A percentile compares a stretch with the other conserved stretches of the same genome.
These are phyloP conservation scores for Diaporthe velutina DNA, from an alignment of 2,329 filamentous ascomycete genomes.

Conservation along the genomic window DNA sequence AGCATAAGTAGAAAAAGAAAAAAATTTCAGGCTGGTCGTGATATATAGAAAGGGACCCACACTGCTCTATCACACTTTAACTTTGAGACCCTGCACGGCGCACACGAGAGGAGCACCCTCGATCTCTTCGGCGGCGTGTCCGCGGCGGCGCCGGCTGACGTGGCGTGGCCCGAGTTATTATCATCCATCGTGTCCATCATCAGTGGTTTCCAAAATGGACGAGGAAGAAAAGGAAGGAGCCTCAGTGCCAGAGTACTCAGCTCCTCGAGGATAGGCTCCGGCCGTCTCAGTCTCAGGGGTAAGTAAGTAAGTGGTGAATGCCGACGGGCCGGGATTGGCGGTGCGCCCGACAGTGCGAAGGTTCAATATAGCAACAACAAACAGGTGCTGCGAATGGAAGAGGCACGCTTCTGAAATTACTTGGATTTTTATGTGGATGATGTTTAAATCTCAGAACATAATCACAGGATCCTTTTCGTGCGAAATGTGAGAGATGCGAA, in stretches of 20 bases:
- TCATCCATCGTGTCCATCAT: not conserved
- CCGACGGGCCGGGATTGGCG: conserved; percentile 2
- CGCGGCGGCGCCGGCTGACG: not conserved
- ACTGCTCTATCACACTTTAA: conserved; percentile 67
- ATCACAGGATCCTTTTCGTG: not conserved
- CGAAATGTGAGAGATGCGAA: not conserved
- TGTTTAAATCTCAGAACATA: not conserved
- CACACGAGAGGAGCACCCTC: conserved; percentile 65
- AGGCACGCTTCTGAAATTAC: no score
- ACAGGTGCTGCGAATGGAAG: not conserved
- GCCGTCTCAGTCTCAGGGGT: conserved; percentile 7
- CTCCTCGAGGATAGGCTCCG: not conserved
- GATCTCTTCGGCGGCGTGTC: conserved; percentile 54
- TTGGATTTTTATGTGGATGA: not conserved
- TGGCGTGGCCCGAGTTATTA: not conserved
- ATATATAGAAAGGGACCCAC: not conserved
- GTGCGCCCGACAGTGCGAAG: not conserved
- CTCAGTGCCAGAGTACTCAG: not conserved
- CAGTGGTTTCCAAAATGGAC: not conserved
- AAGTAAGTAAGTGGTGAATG: not conserved
- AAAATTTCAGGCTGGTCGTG: no score
- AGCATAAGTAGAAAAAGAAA: no score
- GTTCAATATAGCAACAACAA: not conserved
- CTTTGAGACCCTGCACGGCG: conserved; percentile 65
- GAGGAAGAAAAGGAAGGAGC: not conserved